Conservation (phyloP, 768 basidiomycete species). For the Asterophora parasitica region DNA sequence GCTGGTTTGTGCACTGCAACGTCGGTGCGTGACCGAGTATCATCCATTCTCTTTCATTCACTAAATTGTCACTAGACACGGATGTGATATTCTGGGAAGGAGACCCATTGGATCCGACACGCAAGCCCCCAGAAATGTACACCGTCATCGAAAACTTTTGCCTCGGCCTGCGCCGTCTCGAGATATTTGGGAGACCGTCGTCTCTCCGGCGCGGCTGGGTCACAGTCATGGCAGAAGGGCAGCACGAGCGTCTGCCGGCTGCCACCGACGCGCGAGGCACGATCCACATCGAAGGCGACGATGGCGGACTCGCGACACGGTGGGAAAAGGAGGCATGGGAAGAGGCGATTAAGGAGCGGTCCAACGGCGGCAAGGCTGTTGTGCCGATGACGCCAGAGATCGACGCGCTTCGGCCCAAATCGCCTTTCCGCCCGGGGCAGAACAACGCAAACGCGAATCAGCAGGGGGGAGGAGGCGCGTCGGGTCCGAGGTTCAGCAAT, state of each 20-base stretch:
- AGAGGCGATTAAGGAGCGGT: conserved; percentile 48
- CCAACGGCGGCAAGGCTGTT: conserved; percentile 52
- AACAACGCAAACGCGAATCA: conserved; percentile 17
- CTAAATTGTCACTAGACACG: conserved; percentile 56
- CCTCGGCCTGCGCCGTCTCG: conserved; percentile 85
- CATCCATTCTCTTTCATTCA: not conserved
- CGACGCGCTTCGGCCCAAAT: conserved; percentile 81
- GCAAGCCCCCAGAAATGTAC: conserved; percentile 94
- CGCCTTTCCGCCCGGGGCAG: conserved; percentile 51
- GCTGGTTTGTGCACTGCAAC: conserved; percentile 98
- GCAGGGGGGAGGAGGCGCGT: conserved; percentile 11
- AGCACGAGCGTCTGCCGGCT: conserved; percentile 46
- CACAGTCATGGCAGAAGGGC: conserved; percentile 67
- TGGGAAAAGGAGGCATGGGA: conserved; percentile 71
- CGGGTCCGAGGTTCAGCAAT: conserved; percentile 14
- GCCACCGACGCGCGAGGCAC: conserved; percentile 25
- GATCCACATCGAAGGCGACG: conserved; percentile 35
- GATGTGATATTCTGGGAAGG: conserved; percentile 97
- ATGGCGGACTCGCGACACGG: conserved; percentile 37
- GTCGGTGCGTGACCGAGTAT: conserved; percentile 55
- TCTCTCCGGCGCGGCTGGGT: conserved; percentile 88
- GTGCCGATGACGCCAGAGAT: conserved; percentile 78
- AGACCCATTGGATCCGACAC: conserved; percentile 75
- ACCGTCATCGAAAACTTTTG: conserved; percentile 97
- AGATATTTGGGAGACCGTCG: conserved; percentile 76